Evolutionary conservation across 2,329 filamentous ascomycete genomes (phyloP).

Genomic region (Aphanocladium album): DNA sequence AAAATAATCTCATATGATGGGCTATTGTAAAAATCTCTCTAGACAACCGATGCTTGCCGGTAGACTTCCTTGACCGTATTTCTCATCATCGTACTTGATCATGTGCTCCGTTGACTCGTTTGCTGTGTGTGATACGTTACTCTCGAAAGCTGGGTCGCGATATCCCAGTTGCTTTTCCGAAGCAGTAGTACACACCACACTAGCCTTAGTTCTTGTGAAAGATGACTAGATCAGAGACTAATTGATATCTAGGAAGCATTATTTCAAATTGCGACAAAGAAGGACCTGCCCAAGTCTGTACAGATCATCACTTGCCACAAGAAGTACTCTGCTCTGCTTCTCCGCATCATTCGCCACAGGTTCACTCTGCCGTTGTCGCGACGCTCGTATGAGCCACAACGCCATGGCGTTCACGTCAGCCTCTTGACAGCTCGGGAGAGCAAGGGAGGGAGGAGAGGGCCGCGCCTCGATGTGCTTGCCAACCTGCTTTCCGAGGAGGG

Average conservation of each 20-base stretch:
- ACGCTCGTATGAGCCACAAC: constrained; percentile 6
- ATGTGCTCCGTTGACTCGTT: not conserved
- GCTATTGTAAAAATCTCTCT: not conserved
- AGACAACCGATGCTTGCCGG: not conserved
- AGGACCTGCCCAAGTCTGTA: not conserved
- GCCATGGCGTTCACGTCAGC: not conserved
- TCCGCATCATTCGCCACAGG: not conserved
- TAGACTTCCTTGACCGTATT: not conserved
- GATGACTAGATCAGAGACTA: not conserved
- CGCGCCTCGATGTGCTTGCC: not conserved
- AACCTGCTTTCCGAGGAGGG: not conserved
- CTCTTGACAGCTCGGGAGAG: not conserved
- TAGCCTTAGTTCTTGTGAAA: not conserved
- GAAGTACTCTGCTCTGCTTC: not conserved
- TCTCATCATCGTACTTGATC: not conserved
- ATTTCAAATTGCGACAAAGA: not conserved
- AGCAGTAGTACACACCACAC: not conserved
- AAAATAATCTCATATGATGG: too few relatives aligned
- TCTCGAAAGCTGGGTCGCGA: not conserved
- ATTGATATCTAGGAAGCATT: not conserved
- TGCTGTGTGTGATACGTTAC: not conserved
- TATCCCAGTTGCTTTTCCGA: not conserved
- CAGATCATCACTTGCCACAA: too few relatives aligned
- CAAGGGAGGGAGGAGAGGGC: not conserved
- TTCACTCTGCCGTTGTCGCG: not conserved